phyloP scores from a whole-genome alignment of 2,329 filamentous ascomycete genomes.

The Sporothrix pseudoabietina region DNA sequence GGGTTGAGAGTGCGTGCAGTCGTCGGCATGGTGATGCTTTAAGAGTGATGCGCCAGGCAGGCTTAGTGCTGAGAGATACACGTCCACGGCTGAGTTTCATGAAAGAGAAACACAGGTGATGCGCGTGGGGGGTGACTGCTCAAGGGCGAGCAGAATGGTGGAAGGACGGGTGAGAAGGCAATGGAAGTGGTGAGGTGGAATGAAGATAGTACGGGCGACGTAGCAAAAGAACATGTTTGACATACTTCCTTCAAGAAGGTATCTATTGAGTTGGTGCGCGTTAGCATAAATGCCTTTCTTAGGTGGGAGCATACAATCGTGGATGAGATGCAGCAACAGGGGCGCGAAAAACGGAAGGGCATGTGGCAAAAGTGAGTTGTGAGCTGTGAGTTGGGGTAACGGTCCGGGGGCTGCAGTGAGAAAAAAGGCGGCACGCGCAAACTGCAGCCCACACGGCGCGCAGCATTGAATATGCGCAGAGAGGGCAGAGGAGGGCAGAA shows the following conservation, averaged over 20 bases:
- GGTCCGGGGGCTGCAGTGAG: not conserved
- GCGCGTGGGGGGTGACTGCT: not conserved
- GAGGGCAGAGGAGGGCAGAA: constrained; percentile 28
- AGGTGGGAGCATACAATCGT: not conserved
- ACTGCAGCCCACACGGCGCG: not conserved
- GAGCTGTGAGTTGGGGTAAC: constrained; percentile 1
- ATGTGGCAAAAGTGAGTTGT: constrained; percentile 18
- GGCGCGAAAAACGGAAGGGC: not conserved
- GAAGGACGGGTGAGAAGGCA: not conserved
- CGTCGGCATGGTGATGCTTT: not conserved
- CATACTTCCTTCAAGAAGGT: constrained; percentile 65
- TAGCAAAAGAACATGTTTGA: constrained; percentile 38
- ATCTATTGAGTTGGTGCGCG: constrained; percentile 48
- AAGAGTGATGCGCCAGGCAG: not conserved
- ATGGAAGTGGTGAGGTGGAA: constrained; percentile 23
- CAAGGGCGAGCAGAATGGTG: too few species aligned
- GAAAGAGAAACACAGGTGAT: not conserved
- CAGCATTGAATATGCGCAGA: constrained; percentile 25
- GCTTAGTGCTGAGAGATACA: not conserved
- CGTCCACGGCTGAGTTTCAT: not conserved
- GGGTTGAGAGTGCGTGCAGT: not conserved
- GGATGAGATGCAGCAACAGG: constrained; percentile 13
- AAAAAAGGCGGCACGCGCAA: not conserved
- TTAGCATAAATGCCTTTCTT: constrained; percentile 26
- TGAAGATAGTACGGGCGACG: not conserved